Evolutionary conservation across 2,329 filamentous ascomycete genomes (phyloP).

Genomic region (Hypomyces perniciosus): DNA sequence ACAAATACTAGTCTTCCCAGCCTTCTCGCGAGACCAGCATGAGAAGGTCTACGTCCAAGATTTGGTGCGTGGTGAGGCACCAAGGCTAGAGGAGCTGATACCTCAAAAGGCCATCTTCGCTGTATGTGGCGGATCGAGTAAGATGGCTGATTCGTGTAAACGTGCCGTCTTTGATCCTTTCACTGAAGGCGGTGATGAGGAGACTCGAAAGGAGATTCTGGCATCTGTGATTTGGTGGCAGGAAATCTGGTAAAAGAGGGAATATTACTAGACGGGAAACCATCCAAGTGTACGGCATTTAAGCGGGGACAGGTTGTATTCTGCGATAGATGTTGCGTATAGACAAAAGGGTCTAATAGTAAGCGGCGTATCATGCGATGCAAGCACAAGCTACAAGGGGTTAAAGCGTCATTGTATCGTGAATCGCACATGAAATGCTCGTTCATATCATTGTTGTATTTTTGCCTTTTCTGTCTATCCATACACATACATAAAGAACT

Average conservation of each 20-base stretch:
- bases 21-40: slow-evolving; percentile 43
- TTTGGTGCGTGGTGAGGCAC: slow-evolving; percentile 40
- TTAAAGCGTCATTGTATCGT: neutral
- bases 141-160: slow-evolving; percentile 53
- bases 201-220: slow-evolving; percentile 33
- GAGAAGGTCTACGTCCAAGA: slow-evolving; percentile 54
- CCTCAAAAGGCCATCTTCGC: slow-evolving; percentile 39
- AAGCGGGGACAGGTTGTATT: too few relatives aligned
- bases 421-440: too few relatives aligned
- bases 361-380: too few relatives aligned
- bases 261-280: neutral
- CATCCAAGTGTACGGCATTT: neutral
- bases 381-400: neutral
- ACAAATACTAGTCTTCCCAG: slow-evolving; percentile 32
- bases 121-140: slow-evolving; percentile 51
- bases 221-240: slow-evolving; percentile 45
- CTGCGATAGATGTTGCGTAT: too few relatives aligned
- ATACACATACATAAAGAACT: neutral
- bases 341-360: too few relatives aligned
- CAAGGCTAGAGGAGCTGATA: slow-evolving; percentile 29
- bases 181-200: slow-evolving; percentile 32
- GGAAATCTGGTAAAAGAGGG: slow-evolving; percentile 42
- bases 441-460: neutral
- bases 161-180: slow-evolving; percentile 45
- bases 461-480: neutral